Percentiles rank a stretch among this genome's conserved stretches.
phyloP scores from a whole-genome alignment of 108 stramenopile genomes.

The Fragilaria radians region DNA sequence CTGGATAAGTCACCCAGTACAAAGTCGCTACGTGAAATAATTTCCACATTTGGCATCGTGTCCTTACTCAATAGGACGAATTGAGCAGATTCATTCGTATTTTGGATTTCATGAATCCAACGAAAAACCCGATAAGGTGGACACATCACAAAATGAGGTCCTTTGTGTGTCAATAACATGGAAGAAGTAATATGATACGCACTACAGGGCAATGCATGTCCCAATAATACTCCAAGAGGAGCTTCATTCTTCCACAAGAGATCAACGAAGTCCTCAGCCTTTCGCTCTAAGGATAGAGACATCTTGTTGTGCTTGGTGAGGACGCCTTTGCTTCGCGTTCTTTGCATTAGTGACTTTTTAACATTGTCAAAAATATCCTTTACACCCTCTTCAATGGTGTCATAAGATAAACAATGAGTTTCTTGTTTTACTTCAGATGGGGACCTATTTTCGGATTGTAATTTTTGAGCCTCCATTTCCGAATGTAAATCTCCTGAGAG shows the following conservation, averaged over 20 bases:
- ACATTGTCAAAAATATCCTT: not conserved
- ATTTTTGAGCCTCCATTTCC: not conserved
- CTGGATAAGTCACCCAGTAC: constrained; percentile 50
- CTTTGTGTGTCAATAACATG: not conserved
- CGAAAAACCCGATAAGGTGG: not conserved
- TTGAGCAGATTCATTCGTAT: not conserved
- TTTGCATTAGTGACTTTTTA: not conserved
- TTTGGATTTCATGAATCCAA: not conserved
- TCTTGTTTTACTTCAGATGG: not conserved
- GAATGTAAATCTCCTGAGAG: not conserved
- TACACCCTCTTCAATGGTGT: not conserved
- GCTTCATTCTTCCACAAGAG: not conserved
- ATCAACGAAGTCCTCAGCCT: not conserved
- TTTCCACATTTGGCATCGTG: not conserved
- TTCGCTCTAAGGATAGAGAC: not conserved
- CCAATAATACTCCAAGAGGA: not conserved
- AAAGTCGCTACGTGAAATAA: constrained; percentile 17
- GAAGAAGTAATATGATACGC: not conserved
- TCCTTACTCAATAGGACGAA: not conserved
- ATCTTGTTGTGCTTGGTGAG: not conserved
- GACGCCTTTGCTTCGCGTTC: not conserved
- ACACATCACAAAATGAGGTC: not conserved
- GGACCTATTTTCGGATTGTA: not conserved
- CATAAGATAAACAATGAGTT: not conserved
- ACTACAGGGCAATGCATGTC: not conserved